Conservation (phyloP, 352 stramenopile species). For the Globisporangium canariense region DNA sequence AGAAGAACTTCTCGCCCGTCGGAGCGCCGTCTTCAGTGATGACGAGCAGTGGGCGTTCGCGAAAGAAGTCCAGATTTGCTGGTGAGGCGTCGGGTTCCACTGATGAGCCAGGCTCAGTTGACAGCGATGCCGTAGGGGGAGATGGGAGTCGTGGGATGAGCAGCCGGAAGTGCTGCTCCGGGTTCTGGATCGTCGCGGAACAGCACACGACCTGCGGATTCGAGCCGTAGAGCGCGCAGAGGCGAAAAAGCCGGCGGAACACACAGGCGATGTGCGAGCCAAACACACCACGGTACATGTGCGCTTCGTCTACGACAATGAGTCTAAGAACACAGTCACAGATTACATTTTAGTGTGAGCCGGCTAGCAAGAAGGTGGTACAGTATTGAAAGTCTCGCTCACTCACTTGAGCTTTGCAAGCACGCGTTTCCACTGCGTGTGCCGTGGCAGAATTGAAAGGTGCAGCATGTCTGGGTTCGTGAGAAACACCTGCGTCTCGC, state of each 20-base stretch:
- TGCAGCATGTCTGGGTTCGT: slow-evolving; percentile 99
- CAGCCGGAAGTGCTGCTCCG: slow-evolving; percentile 88
- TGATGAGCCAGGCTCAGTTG: neutral
- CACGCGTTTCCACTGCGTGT: slow-evolving; percentile 87
- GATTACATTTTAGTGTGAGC: neutral
- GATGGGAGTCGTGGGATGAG: slow-evolving; percentile 80
- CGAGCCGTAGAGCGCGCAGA: slow-evolving; percentile 81
- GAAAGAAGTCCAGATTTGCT: slow-evolving; percentile 60
- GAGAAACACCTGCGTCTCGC: slow-evolving; percentile 92
- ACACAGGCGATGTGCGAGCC: slow-evolving; percentile 84
- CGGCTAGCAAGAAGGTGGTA: neutral
- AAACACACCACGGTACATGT: slow-evolving; percentile 94
- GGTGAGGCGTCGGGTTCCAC: slow-evolving; percentile 17
- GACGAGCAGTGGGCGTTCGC: slow-evolving; percentile 44
- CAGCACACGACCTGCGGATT: slow-evolving; percentile 92
- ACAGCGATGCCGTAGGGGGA: neutral
- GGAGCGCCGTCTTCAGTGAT: slow-evolving; percentile 91
- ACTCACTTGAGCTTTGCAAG: slow-evolving; percentile 87
- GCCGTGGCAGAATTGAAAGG: slow-evolving; percentile 93
- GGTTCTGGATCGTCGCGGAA: slow-evolving; percentile 95
- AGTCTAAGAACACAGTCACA: slow-evolving; percentile 27
- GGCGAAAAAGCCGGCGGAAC: slow-evolving; percentile 87
- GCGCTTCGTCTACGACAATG: slow-evolving; percentile 85
- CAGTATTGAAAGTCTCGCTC: neutral
- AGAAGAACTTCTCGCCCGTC: slow-evolving; percentile 90